A percentile compares a stretch with the other conserved stretches of the same genome.
phyloP scores from a whole-genome alignment of 306 rosid genomes.

The Lagenaria siceraria region DNA sequence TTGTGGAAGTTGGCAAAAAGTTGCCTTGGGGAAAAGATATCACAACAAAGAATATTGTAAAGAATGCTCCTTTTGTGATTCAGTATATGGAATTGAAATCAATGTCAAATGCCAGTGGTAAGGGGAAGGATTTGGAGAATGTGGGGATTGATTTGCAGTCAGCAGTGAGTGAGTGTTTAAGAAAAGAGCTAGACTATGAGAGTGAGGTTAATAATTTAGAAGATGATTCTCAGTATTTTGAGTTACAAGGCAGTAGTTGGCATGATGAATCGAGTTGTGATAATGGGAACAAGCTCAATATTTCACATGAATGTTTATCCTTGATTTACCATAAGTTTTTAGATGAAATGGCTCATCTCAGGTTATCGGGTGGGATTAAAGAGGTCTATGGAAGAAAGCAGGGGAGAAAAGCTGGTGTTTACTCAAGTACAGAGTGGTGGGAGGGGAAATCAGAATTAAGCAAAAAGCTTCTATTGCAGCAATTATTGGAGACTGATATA shows the following conservation, averaged over 20 bases:
- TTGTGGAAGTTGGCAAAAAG: slow-evolving; percentile 60
- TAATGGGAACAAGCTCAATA: slow-evolving; percentile 19
- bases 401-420: slow-evolving; percentile 13
- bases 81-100: slow-evolving; percentile 69
- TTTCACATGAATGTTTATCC: slow-evolving; percentile 56
- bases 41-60: slow-evolving; percentile 42
- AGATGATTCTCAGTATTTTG: slow-evolving; percentile 26
- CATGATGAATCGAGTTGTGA: not conserved
- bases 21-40: slow-evolving; percentile 88
- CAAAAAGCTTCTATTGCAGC: slow-evolving; percentile 48
- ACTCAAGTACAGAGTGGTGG: slow-evolving; percentile 59
- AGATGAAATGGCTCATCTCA: slow-evolving; percentile 10
- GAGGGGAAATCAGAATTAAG: slow-evolving; percentile 62
- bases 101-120: slow-evolving; percentile 26
- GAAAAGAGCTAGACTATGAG: slow-evolving; percentile 19
- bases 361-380: slow-evolving; percentile 13
- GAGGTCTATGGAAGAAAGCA: slow-evolving; percentile 16
- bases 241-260: slow-evolving; percentile 2
- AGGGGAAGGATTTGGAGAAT: slow-evolving; percentile 16
- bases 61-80: slow-evolving; percentile 47
- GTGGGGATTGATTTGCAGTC: slow-evolving; percentile 34
- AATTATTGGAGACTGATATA: slow-evolving; percentile 49
- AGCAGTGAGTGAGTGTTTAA: slow-evolving; percentile 36
- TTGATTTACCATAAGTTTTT: slow-evolving; percentile 34
- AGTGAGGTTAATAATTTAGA: slow-evolving; percentile 7